Evolutionary conservation across 768 basidiomycete genomes (phyloP).

Genomic region (Mycena chlorophos): DNA sequence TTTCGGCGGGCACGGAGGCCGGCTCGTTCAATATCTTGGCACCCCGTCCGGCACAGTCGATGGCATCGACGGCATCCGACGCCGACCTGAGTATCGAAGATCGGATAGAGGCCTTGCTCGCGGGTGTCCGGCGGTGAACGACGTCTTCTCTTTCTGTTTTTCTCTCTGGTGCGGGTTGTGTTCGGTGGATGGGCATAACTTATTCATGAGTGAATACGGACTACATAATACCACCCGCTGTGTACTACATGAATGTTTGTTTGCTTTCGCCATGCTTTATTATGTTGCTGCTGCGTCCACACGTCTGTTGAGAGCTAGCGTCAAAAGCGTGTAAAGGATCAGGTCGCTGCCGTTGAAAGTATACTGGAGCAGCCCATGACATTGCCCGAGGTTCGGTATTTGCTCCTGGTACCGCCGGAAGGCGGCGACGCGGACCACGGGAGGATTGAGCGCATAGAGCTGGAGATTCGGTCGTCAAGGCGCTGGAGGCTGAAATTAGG

Average conservation of each 20-base stretch:
- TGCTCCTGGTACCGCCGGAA: conserved; percentile 57
- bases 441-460: conserved; percentile 45
- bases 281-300: too few species aligned
- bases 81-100: conserved; percentile 78
- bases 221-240: too few species aligned
- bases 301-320: conserved; percentile 75
- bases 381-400: conserved; percentile 59
- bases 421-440: conserved; percentile 52
- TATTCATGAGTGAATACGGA: too few species aligned
- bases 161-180: too few species aligned
- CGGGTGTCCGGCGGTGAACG: conserved; percentile 23
- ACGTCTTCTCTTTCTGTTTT: too few species aligned
- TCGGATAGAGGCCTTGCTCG: conserved; percentile 71
- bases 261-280: conserved; percentile 42
- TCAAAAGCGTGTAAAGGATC: conserved; percentile 61
- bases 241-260: conserved; percentile 15
- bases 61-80: conserved; percentile 65
- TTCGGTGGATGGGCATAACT: too few species aligned
- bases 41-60: conserved; percentile 49
- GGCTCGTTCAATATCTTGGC: conserved; percentile 80
- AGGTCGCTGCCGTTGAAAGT: conserved; percentile 61
- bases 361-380: conserved; percentile 64
- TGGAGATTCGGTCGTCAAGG: conserved; percentile 23
- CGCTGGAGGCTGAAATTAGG: conserved; percentile 7
- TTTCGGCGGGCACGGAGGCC: conserved; percentile 79